Conservation (phyloP, 2,329 filamentous ascomycete genomes). For the Aspergillus novoparasiticus region DNA sequence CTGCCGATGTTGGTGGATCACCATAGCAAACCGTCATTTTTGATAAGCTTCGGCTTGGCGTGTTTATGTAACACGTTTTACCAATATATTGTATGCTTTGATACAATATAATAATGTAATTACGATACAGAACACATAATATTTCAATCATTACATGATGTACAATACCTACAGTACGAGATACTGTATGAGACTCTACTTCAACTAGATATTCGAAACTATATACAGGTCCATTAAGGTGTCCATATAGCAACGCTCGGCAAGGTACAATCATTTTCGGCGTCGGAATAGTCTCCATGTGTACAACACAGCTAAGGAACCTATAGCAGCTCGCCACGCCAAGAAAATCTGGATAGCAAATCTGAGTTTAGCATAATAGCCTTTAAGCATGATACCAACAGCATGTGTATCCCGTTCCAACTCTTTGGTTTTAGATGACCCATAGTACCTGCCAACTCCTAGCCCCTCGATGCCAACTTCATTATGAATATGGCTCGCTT, state of each 20-base stretch:
- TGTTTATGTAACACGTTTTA: slow-evolving; percentile 5
- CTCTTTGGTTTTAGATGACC: slow-evolving; percentile 22
- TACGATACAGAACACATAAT: not conserved
- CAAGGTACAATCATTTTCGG: slow-evolving; percentile 2
- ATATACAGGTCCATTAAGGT: not conserved
- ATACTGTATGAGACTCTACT: not conserved
- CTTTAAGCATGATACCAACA: slow-evolving; percentile 45
- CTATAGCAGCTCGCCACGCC: slow-evolving; percentile 39
- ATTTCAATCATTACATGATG: not conserved
- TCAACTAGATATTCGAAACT: not conserved
- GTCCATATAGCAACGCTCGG: not conserved
- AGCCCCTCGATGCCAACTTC: slow-evolving; percentile 43
- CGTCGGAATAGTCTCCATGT: slow-evolving; percentile 33
- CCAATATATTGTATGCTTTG: not conserved
- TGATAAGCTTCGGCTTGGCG: slow-evolving; percentile 2
- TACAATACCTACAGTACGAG: not conserved
- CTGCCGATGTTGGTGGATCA: not conserved
- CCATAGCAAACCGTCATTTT: not conserved
- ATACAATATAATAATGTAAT: not conserved
- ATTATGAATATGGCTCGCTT: slow-evolving; percentile 32
- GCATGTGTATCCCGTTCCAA: slow-evolving; percentile 37
- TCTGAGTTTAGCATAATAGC: slow-evolving; percentile 46
- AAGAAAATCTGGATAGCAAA: slow-evolving; percentile 44
- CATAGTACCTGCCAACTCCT: slow-evolving; percentile 39
- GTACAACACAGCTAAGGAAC: slow-evolving; percentile 32